Base-by-base conservation (phyloP, 768 basidiomycete species). In the Lactifluus hygrophoroides region DNA sequence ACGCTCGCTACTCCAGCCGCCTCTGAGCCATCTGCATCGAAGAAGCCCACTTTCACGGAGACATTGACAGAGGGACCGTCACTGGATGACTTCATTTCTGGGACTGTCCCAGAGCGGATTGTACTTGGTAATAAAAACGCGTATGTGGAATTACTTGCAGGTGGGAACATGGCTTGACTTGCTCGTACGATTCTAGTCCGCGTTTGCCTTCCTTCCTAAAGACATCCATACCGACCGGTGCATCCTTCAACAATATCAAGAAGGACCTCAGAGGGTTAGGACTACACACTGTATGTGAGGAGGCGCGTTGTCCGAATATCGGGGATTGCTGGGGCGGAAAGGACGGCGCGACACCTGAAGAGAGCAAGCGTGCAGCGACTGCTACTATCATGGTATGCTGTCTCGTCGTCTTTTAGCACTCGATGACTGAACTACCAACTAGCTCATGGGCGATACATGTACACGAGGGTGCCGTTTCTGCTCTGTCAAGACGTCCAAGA, bases 301-400 rank as follows among this genome's bases (percentile, higher is more conserved):
- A 99, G 70, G 96, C 96, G 35, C 81, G 94, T 62, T 99, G 96
- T 76, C 96, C 96, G 0, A 99, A 99, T 67, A 97, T 99, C 56
- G 96, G 95, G n/a, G 95, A 98, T 68, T 99, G 96, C 67, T 99
- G 96, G 96, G 93, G 96, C 42, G 94, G 94, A 9, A 85, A 84
- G 66, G 76, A 80, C 32, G 81, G 77, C 48, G 76, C 71, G 42
- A 82, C 80, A 7, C 83, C 85, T 52, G 80, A 80, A 57, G 88
- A 89, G 55, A 86, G 83, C 30, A 84, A 86, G 64, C 84, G 83
- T 58, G 80, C 82, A 49, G 96, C 96, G 23, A 99, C 96, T 7
- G 96, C 96, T 11, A 99, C 96, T 3, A 99, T 99, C 70, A 98
- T 99, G 96, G 94, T 91, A 62, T 58, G 78, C 54, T 47, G 37